Evolutionary conservation across 108 stramenopile species (phyloP), one percentile per base, ranked within the genome.

Genomic region (Skeletonema menzelii): DNA sequence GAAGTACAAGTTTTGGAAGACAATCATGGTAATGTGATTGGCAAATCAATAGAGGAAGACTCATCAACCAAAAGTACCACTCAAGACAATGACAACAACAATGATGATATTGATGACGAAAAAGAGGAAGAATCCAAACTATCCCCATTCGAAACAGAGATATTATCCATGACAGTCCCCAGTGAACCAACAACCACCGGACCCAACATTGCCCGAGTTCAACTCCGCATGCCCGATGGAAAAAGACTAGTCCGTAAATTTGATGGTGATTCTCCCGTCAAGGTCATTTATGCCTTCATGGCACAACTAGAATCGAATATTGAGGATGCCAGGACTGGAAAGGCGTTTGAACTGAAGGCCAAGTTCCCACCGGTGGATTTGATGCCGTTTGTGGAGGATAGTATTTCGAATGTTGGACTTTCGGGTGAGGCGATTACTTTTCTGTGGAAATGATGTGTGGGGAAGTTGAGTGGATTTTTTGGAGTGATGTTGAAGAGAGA

Each of bases 341-440:
- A 80, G 56, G 77, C 80, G 59, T 91, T 95, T 68, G 76, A 80
- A 12, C 67, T 92, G 47, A 89, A 86, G 80, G 90, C 88, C 14
- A 91, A 91, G 55, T 95, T 90, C 66, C 94, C 94, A 20, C 94
- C 91, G 5, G 82, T 83, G 63, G 91, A 95, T 77, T 76, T 95
- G 30, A 67, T 86, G 11, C 20, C 63, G 3, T 79, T 85, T 38
- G 80, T 89, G 3, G 84, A 92, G 17, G 67, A 82, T 24, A 84
- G 87, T 13, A 91, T 95, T 73, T 82, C 84, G 19, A 84, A 65
- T 57, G 84, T 78, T 64, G 76, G 77, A 11, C 72, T 95, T 22
- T 28, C 84, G 8, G 92, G 92, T 35, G 86, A 89, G 70, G 84
- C 87, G 22, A 86, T 93, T 40, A 88, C 87, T 27, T 84, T 88